Conservation (phyloP, 2,329 filamentous ascomycete genomes). For the Fusarium udum region DNA sequence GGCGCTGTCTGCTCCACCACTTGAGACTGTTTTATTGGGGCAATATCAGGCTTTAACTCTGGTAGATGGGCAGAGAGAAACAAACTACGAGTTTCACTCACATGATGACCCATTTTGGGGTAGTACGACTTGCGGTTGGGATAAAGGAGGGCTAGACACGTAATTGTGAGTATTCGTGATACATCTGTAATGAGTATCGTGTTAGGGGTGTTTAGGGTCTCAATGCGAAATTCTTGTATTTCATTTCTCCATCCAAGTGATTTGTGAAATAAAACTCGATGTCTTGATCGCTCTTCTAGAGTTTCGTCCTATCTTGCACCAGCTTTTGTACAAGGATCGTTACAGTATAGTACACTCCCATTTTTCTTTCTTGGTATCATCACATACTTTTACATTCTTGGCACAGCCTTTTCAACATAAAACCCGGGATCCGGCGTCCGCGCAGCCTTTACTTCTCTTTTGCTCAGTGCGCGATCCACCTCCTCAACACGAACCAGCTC, state of each 20-base stretch:
- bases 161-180: conserved; percentile 30
- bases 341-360: conserved; percentile 46
- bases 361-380: conserved; percentile 4
- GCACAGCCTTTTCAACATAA: conserved; percentile 72
- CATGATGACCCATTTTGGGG: conserved; percentile 1
- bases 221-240: neutral
- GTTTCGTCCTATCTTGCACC: conserved; percentile 5
- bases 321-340: conserved; percentile 42
- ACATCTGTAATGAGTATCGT: conserved; percentile 18
- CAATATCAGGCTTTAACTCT: neutral
- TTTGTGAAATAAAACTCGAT: neutral
- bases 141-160: conserved; percentile 6
- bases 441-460: conserved; percentile 74
- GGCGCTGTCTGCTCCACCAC: neutral
- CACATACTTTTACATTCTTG: conserved; percentile 28
- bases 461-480: conserved; percentile 71
- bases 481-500: conserved; percentile 87
- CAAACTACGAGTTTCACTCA: neutral
- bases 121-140: conserved; percentile 6
- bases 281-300: conserved; percentile 16
- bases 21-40: neutral
- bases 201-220: conserved; percentile 1
- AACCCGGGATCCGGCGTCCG: conserved; percentile 83
- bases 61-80: neutral
- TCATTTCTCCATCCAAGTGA: neutral